phyloP scores from a whole-genome alignment of 257 asterid genomes.

The Solanum megistacrolobum region DNA sequence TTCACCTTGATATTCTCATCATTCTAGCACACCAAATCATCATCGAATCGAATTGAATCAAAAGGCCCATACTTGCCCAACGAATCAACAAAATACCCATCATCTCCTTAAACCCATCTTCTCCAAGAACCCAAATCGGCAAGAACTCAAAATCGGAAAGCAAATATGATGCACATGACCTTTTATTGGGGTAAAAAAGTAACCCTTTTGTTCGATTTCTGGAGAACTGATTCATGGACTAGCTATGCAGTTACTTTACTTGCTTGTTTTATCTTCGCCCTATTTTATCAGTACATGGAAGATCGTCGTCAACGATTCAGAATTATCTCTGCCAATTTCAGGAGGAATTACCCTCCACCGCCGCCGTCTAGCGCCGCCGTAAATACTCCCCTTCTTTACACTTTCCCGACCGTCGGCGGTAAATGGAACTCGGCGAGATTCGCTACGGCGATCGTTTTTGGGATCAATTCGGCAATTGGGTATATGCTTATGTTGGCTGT shows the following conservation, averaged over 20 bases:
- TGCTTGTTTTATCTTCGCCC: conserved; percentile 45
- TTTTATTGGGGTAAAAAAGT: conserved; percentile 83
- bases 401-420: conserved; percentile 12
- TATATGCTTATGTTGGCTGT: conserved; percentile 75
- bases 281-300: conserved; percentile 81
- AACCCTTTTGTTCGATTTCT: conserved; percentile 78
- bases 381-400: conserved; percentile 33
- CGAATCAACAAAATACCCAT: neutral
- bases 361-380: neutral
- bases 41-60: neutral
- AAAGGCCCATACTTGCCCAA: neutral
- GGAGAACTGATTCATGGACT: conserved; percentile 78
- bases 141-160: neutral
- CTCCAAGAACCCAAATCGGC: neutral
- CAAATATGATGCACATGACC: conserved; percentile 96
- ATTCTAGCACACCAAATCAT: neutral
- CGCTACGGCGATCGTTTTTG: conserved; percentile 48
- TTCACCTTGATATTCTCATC: neutral
- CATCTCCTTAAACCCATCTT: neutral
- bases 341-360: neutral
- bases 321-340: conserved; percentile 15
- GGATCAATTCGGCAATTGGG: conserved; percentile 71
- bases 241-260: conserved; percentile 54
- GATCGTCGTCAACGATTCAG: conserved; percentile 64
- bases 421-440: conserved; percentile 17